Percentiles rank a stretch among this genome's conserved stretches.
Conservation (phyloP, 306 rosid genomes). For the Castanospermum australe region DNA sequence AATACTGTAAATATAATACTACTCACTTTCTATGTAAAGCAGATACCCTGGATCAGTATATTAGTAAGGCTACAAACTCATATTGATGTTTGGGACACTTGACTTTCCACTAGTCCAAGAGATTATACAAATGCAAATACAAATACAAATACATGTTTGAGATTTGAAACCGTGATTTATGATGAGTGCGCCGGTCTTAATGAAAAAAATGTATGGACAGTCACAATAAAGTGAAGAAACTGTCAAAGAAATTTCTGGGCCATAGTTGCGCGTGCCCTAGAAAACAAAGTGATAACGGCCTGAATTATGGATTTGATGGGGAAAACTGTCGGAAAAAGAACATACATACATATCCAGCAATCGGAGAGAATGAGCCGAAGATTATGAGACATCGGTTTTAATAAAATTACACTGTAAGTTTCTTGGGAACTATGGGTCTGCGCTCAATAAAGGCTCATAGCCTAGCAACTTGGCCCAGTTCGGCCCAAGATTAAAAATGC, state of each 20-base stretch:
- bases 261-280: slow-evolving; percentile 22
- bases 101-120: neutral
- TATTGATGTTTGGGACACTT: neutral
- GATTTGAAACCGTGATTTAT: slow-evolving; percentile 42
- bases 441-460: too few relatives aligned
- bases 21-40: slow-evolving; percentile 31
- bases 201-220: slow-evolving; percentile 6
- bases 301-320: slow-evolving; percentile 20
- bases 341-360: neutral
- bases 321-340: slow-evolving; percentile 36
- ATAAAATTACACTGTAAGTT: neutral
- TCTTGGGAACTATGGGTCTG: too few relatives aligned
- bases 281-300: slow-evolving; percentile 3
- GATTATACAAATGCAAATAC: neutral
- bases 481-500: too few relatives aligned
- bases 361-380: neutral
- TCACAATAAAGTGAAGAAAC: slow-evolving; percentile 35
- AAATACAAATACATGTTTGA: neutral
- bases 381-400: neutral
- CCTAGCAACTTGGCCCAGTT: too few relatives aligned
- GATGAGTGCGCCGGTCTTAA: slow-evolving; percentile 23
- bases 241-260: neutral
- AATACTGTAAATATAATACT: neutral
- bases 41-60: slow-evolving; percentile 16
- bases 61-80: neutral